These are phyloP conservation scores for Penicillium digitatum DNA, from an alignment of 2,329 filamentous ascomycete genomes.

Conservation along the genomic window DNA sequence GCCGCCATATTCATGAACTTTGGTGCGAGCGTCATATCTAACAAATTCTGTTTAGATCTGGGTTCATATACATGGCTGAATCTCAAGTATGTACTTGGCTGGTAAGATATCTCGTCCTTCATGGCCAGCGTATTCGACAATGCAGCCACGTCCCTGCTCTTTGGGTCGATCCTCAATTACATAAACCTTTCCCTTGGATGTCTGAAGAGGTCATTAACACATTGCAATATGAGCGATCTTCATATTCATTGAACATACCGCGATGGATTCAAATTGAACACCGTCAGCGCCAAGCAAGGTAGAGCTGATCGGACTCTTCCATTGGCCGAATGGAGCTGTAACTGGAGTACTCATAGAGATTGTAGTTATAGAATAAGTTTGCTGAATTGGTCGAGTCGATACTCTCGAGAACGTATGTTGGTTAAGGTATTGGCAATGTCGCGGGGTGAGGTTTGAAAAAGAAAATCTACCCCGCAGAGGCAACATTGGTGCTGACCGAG, in stretches of 20 bases:
- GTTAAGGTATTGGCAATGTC: background rate
- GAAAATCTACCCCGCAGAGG: background rate
- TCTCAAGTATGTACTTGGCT: constrained; percentile 25
- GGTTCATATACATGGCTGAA: constrained; percentile 30
- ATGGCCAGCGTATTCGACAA: constrained; percentile 37
- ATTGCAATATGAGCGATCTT: no score
- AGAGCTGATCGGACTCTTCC: constrained; percentile 35
- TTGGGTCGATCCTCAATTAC: constrained; percentile 31
- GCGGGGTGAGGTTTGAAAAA: background rate
- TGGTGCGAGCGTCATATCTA: constrained; percentile 42
- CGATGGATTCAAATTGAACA: constrained; percentile 12
- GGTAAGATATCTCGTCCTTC: constrained; percentile 20
- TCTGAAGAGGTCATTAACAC: background rate
- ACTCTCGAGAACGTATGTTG: background rate
- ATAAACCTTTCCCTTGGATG: constrained; percentile 24
- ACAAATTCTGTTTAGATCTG: constrained; percentile 13
- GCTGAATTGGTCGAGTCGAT: background rate
- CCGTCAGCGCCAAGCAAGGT: constrained; percentile 19
- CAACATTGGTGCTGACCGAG: background rate
- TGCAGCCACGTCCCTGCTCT: constrained; percentile 40
- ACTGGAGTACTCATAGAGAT: background rate
- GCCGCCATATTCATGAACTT: constrained; percentile 53
- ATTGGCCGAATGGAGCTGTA: constrained; percentile 32
- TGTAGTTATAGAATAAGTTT: background rate
- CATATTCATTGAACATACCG: constrained; percentile 10